Conservation (phyloP, 768 basidiomycete genomes). For the Clitopilus hobsonii region DNA sequence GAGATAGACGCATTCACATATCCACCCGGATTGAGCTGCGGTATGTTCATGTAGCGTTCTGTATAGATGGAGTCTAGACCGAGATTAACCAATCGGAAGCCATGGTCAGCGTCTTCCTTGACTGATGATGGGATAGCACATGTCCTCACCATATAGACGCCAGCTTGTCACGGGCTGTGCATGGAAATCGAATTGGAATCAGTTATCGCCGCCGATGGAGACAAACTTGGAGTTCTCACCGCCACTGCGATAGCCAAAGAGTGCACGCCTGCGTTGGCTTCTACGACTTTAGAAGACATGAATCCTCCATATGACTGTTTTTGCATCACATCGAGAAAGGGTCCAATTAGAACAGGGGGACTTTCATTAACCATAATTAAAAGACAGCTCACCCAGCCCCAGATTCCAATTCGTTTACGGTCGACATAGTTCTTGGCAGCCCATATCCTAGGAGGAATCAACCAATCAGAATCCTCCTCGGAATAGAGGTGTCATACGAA, state of each 20-base stretch:
- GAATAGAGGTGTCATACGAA: too few species aligned
- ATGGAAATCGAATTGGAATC: not conserved
- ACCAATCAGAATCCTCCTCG: slow-evolving; percentile 1
- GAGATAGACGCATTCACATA: slow-evolving; percentile 88
- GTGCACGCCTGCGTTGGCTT: slow-evolving; percentile 87
- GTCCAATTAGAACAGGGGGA: too few species aligned
- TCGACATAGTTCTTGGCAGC: slow-evolving; percentile 87
- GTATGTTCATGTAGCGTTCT: slow-evolving; percentile 93
- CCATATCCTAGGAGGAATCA: slow-evolving; percentile 57
- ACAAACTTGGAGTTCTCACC: slow-evolving; percentile 37
- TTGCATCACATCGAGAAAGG: slow-evolving; percentile 1
- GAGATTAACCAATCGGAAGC: too few species aligned
- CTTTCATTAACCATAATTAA: not conserved
- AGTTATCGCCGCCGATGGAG: not conserved
- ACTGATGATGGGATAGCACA: slow-evolving; percentile 3
- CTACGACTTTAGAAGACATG: slow-evolving; percentile 90
- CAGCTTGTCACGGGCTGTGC: slow-evolving; percentile 82
- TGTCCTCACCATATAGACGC: slow-evolving; percentile 64
- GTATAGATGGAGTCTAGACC: slow-evolving; percentile 91
- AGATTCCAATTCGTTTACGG: slow-evolving; percentile 83
- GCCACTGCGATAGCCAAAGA: slow-evolving; percentile 89
- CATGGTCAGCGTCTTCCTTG: not conserved
- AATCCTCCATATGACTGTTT: slow-evolving; percentile 91
- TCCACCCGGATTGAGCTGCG: slow-evolving; percentile 73
- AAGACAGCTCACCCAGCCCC: slow-evolving; percentile 85